Percentiles rank a stretch among this genome's conserved stretches.
Evolutionary conservation across 257 asterid genomes (phyloP).

Genomic region (Cordia subcordata): DNA sequence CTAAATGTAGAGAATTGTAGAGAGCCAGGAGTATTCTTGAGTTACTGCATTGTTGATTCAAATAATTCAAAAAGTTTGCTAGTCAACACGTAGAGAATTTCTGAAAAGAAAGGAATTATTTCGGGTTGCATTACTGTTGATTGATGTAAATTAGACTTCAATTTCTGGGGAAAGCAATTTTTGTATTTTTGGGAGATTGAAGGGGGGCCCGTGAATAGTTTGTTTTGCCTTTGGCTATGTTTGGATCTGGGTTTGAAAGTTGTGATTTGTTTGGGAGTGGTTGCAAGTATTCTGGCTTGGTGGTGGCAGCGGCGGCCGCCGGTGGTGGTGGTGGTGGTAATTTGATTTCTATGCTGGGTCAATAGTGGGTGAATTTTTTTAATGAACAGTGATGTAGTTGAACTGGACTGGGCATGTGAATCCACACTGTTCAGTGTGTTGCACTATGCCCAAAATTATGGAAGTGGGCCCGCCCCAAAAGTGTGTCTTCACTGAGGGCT

Average conservation of each 20-base stretch:
- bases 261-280: conserved; percentile 38
- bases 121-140: no score
- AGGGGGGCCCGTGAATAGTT: neutral
- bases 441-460: conserved; percentile 47
- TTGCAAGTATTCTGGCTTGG: conserved; percentile 18
- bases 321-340: conserved; percentile 19
- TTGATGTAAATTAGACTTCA: no score
- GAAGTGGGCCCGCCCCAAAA: conserved; percentile 46
- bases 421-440: conserved; percentile 30
- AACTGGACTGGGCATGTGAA: conserved; percentile 52
- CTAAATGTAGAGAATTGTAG: no score
- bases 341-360: conserved; percentile 27
- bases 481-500: conserved; percentile 48
- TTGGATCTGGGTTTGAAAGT: conserved; percentile 39
- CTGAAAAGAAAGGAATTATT: no score
- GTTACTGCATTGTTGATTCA: no score
- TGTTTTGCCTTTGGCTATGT: neutral
- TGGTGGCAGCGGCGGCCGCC: conserved; percentile 22
- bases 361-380: conserved; percentile 22
- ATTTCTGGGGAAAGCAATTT: no score
- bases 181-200: no score
- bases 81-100: no score
- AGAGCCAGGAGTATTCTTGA: no score
- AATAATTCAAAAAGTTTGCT: no score
- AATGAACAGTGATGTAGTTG: conserved; percentile 43